Percentiles rank a stretch among this genome's conserved stretches.
Evolutionary conservation across 768 basidiomycete genomes (phyloP).

Genomic region (Sistotremastrum niveocremeum): DNA sequence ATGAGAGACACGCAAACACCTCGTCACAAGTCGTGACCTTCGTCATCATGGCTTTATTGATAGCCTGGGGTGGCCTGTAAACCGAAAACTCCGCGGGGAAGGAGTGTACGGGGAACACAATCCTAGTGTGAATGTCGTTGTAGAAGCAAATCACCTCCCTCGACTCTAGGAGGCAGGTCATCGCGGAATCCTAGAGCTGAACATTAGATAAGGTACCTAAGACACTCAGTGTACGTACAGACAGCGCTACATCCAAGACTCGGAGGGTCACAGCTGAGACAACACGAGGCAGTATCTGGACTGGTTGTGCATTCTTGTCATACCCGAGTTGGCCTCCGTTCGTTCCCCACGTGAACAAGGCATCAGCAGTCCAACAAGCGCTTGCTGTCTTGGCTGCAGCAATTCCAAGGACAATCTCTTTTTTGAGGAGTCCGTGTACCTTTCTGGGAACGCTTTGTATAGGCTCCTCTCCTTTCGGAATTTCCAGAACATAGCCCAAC

Average conservation of each 20-base stretch:
- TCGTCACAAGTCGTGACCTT: slow-evolving; percentile 75
- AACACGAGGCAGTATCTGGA: slow-evolving; percentile 66
- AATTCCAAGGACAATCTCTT: slow-evolving; percentile 65
- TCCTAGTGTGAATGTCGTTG: slow-evolving; percentile 61
- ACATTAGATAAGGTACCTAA: not conserved
- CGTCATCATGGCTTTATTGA: slow-evolving; percentile 53
- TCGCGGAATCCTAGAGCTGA: slow-evolving; percentile 54
- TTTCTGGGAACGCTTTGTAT: slow-evolving; percentile 68
- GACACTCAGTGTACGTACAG: slow-evolving; percentile 30
- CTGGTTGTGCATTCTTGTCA: slow-evolving; percentile 55
- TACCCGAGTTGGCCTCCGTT: slow-evolving; percentile 91
- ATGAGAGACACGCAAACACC: slow-evolving; percentile 69
- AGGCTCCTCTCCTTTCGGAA: slow-evolving; percentile 46
- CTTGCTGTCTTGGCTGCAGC: slow-evolving; percentile 81
- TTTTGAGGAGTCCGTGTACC: slow-evolving; percentile 61
- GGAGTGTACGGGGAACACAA: slow-evolving; percentile 69
- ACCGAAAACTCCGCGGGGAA: slow-evolving; percentile 67
- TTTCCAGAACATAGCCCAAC: slow-evolving; percentile 74
- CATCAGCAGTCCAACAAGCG: slow-evolving; percentile 68
- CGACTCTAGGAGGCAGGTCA: slow-evolving; percentile 67
- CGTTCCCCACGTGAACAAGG: slow-evolving; percentile 85
- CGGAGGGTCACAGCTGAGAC: slow-evolving; percentile 65
- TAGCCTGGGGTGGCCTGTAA: slow-evolving; percentile 72
- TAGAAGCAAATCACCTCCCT: slow-evolving; percentile 76
- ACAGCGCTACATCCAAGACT: slow-evolving; percentile 60